Evolutionary conservation across 805 yeast species (phyloP), one percentile per base, ranked within the genome.

Genomic region (Suhomyces emberorum): DNA sequence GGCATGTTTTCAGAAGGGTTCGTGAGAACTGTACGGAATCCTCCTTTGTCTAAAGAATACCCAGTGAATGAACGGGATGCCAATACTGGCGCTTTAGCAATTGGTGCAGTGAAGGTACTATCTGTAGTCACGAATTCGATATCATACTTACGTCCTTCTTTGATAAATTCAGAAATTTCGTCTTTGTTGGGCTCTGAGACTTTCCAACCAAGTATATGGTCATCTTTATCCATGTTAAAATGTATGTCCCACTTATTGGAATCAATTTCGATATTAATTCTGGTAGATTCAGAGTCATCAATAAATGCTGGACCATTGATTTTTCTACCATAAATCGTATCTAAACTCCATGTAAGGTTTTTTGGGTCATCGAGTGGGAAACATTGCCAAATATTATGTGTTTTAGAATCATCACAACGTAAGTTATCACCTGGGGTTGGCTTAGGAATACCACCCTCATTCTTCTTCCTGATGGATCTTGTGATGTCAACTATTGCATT

Each of bases 11-110:
- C 46, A 0, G 78, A 62, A 1, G 88, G 85, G 54, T 91, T 93
- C n/a, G 65, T 64, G 49, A 91, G 74, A 8, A 80, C 84, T 0
- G 84, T 76, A 54, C 96, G 79, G 43, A 91, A 69, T 0, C 96
- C 96, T 39, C 98, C 98, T 41, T 77, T 72, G 52, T 88, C 96
- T 55, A 85, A 95, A 2, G 96, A 88, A 52, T 82, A 83, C 0
- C 98, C 97, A 0, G 96, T 87, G 35, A 91, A 71, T 0, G 97
- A 85, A 42, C 98, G 74, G 15, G 93, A 82, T 0, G 83, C 95
- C 37, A 55, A 57, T 2, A 93, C 64, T 1, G 93, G 93, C 0
- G 88, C 87, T 2, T 52, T 44, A 2, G 53, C 58, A 0, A 67
- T 43, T 0, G 68, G 63, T 1, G 58, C 50, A 3, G 76, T 70